Evolutionary conservation across 768 basidiomycete species (phyloP).

Genomic region (Mycena rebaudengoi): DNA sequence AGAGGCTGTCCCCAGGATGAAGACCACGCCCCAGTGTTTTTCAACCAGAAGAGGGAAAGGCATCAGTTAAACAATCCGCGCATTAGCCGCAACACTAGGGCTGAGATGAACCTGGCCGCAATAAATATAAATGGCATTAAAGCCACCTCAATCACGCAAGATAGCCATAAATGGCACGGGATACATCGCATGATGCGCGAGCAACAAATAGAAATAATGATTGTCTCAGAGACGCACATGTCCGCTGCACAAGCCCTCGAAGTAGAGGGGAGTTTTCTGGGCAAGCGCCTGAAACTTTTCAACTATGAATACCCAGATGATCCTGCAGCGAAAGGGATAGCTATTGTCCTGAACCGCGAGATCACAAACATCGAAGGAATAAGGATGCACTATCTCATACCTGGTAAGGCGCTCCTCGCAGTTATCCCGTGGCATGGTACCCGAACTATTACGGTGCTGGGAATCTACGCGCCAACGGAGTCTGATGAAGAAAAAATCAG

Average conservation of each 20-base stretch:
- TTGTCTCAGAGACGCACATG: conserved; percentile 3
- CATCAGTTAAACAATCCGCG: no score
- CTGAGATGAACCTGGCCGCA: not conserved
- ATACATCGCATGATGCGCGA: not conserved
- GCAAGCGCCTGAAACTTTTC: not conserved
- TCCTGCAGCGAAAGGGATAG: not conserved
- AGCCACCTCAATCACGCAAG: not conserved
- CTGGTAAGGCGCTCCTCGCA: conserved; percentile 9
- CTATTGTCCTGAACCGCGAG: conserved; percentile 6
- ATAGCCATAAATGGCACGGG: conserved; percentile 16
- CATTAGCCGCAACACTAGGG: not conserved
- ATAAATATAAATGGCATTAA: not conserved
- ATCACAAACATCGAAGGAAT: no score
- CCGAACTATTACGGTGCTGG: conserved; percentile 18
- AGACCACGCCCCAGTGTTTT: not conserved
- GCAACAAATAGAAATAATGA: not conserved
- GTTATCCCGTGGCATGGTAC: not conserved
- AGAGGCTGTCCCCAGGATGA: not conserved
- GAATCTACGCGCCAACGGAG: conserved; percentile 32
- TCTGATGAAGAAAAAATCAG: not conserved
- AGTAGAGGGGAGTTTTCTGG: not conserved
- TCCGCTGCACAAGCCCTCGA: not conserved
- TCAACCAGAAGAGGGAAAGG: not conserved
- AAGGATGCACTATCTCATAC: not conserved
- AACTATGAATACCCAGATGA: not conserved